These are phyloP conservation scores for Fragaria iinumae DNA, from an alignment of 306 rosid species.

Conservation along the genomic window DNA sequence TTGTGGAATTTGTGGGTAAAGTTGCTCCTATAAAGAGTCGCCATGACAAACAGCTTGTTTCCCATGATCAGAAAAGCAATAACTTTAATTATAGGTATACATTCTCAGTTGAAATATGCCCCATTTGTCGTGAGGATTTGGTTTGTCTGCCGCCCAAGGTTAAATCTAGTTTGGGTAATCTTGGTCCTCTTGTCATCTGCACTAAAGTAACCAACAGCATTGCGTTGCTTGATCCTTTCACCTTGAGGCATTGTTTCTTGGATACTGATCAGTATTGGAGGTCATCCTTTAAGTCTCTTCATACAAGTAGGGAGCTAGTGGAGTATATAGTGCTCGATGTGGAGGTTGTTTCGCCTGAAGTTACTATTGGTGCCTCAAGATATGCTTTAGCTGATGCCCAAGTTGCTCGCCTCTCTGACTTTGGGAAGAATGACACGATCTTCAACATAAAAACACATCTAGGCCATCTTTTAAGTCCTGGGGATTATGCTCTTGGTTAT, in stretches of 20 bases:
- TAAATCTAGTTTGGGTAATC: slow-evolving; percentile 57
- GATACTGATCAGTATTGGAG: slow-evolving; percentile 81
- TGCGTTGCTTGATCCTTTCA: slow-evolving; percentile 69
- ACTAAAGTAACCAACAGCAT: slow-evolving; percentile 64
- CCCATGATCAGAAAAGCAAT: slow-evolving; percentile 68
- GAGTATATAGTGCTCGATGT: slow-evolving; percentile 66
- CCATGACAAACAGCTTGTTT: slow-evolving; percentile 60
- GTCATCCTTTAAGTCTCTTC: slow-evolving; percentile 55
- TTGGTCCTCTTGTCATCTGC: slow-evolving; percentile 74
- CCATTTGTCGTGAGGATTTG: slow-evolving; percentile 73
- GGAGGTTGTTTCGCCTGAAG: slow-evolving; percentile 42
- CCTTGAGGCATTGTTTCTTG: slow-evolving; percentile 57
- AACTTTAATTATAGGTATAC: slow-evolving; percentile 56
- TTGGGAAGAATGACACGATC: slow-evolving; percentile 64
- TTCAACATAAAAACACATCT: slow-evolving; percentile 74
- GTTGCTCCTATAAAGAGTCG: slow-evolving; percentile 52
- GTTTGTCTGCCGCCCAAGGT: slow-evolving; percentile 67
- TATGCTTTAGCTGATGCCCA: slow-evolving; percentile 64
- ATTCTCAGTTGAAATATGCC: slow-evolving; percentile 67
- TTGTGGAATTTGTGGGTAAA: slow-evolving; percentile 64
- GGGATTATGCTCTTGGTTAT: slow-evolving; percentile 80
- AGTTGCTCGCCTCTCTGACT: slow-evolving; percentile 70
- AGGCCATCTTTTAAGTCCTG: slow-evolving; percentile 62
- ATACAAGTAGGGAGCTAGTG: slow-evolving; percentile 64
- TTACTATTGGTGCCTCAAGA: slow-evolving; percentile 51